These are phyloP conservation scores for Pythium utonaiense DNA, from an alignment of 352 stramenopile species.

Conservation along the genomic window DNA sequence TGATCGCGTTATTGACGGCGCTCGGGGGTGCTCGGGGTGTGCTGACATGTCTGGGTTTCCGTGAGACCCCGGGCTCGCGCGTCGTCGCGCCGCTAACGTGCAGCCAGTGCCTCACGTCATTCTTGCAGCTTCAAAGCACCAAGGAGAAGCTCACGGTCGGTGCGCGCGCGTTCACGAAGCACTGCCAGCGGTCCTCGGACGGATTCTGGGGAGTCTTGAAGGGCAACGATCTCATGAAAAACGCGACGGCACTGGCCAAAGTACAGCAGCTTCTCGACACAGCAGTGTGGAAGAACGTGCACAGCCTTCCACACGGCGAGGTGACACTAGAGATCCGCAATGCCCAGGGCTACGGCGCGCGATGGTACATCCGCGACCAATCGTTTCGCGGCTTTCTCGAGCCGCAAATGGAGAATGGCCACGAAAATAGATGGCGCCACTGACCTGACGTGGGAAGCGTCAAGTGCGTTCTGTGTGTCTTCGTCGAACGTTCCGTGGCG, in stretches of 20 bases:
- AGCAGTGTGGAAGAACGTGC: conserved; percentile 78
- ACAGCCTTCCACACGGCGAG: conserved; percentile 65
- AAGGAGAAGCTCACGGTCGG: conserved; percentile 63
- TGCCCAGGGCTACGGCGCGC: conserved; percentile 60
- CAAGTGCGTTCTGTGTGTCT: neutral
- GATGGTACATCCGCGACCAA: conserved; percentile 61
- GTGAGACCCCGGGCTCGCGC: conserved; percentile 55
- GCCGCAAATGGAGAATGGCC: conserved; percentile 72
- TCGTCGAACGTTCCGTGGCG: neutral
- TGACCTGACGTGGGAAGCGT: conserved; percentile 13
- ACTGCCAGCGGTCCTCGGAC: conserved; percentile 60
- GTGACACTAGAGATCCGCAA: conserved; percentile 74
- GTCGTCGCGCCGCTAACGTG: conserved; percentile 47
- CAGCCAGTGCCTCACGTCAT: conserved; percentile 50
- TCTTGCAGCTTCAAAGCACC: conserved; percentile 33
- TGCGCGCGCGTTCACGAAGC: conserved; percentile 73
- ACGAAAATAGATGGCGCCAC: conserved; percentile 73
- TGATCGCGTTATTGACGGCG: conserved; percentile 1
- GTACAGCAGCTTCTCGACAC: conserved; percentile 48
- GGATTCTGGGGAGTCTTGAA: conserved; percentile 63
- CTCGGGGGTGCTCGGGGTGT: conserved; percentile 57
- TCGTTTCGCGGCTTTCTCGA: conserved; percentile 82
- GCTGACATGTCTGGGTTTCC: conserved; percentile 62
- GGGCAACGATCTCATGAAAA: conserved; percentile 69
- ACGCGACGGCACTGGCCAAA: conserved; percentile 45